phyloP scores from a whole-genome alignment of 495 filamentous ascomycete species.

The Daldinia decipiens region DNA sequence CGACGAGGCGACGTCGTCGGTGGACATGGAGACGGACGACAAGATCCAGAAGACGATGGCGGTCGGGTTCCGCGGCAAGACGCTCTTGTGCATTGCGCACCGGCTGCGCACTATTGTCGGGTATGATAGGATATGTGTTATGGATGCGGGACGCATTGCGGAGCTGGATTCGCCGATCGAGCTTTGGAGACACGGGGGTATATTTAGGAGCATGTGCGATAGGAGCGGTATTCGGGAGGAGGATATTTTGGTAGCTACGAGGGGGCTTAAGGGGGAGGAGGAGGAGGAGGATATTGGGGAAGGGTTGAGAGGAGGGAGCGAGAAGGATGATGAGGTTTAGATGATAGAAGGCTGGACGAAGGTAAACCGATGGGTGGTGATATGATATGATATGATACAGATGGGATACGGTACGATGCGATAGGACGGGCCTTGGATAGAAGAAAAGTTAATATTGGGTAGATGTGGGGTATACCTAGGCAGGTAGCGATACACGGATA shows the following conservation, averaged over 20 bases:
- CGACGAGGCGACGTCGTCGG: constrained; percentile 91
- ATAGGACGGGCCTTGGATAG: too few relatives aligned
- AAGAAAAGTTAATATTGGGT: too few relatives aligned
- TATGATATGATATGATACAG: too few relatives aligned
- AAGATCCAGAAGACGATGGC: constrained; percentile 95
- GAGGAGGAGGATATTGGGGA: constrained; percentile 6
- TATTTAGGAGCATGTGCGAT: constrained; percentile 94
- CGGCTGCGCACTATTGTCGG: constrained; percentile 87
- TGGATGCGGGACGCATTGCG: constrained; percentile 87
- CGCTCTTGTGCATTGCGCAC: constrained; percentile 95
- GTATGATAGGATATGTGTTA: constrained; percentile 96
- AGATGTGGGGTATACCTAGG: too few relatives aligned
- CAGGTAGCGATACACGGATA: too few relatives aligned
- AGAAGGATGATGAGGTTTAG: constrained; percentile 28
- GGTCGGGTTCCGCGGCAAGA: constrained; percentile 86
- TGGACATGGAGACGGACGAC: constrained; percentile 96
- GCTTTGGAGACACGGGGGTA: constrained; percentile 74
- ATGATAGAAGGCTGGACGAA: too few relatives aligned
- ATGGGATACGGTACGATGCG: too few relatives aligned
- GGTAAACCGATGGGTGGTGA: too few relatives aligned
- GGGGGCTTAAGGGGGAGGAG: constrained; percentile 16
- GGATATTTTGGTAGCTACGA: constrained; percentile 66
- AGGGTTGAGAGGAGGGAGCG: constrained; percentile 9
- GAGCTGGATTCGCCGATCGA: constrained; percentile 81
- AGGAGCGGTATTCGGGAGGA: constrained; percentile 81